phyloP scores from a whole-genome alignment of 2,329 filamentous ascomycete genomes.

The Trichoderma polysporum region DNA sequence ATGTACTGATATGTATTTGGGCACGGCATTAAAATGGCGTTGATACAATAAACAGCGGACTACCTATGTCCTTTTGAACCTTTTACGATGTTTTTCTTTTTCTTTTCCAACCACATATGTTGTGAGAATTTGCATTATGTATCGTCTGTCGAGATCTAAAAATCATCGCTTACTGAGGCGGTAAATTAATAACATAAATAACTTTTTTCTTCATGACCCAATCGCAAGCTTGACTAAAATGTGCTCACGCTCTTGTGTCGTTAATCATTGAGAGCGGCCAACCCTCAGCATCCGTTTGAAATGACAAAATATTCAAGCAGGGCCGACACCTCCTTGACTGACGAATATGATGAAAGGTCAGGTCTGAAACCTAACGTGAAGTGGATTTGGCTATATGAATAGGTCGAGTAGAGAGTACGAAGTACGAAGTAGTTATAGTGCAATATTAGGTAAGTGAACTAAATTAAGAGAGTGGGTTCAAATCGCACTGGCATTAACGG shows the following conservation, averaged over 20 bases:
- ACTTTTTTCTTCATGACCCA: not conserved
- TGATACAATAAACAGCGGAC: conserved; percentile 2
- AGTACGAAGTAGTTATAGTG: too few species aligned
- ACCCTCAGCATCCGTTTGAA: too few species aligned
- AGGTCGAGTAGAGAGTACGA: not conserved
- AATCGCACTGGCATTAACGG: too few species aligned
- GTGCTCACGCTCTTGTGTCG: too few species aligned
- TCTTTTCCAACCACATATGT: not conserved
- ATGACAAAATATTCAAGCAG: too few species aligned
- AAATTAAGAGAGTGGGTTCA: too few species aligned
- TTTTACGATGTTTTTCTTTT: not conserved
- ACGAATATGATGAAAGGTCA: not conserved
- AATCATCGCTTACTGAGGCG: not conserved
- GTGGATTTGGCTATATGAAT: not conserved
- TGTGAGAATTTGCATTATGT: not conserved
- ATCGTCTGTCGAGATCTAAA: not conserved
- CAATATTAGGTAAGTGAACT: too few species aligned
- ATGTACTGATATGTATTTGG: conserved; percentile 10
- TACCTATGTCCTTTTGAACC: conserved; percentile 3
- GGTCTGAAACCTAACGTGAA: not conserved
- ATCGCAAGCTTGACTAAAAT: too few species aligned
- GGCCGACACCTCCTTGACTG: too few species aligned
- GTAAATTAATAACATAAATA: not conserved
- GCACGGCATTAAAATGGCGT: conserved; percentile 17
- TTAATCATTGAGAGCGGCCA: too few species aligned